Evolutionary conservation across 768 basidiomycete genomes (phyloP).

Genomic region (Pilatotrama ljubarskyi): DNA sequence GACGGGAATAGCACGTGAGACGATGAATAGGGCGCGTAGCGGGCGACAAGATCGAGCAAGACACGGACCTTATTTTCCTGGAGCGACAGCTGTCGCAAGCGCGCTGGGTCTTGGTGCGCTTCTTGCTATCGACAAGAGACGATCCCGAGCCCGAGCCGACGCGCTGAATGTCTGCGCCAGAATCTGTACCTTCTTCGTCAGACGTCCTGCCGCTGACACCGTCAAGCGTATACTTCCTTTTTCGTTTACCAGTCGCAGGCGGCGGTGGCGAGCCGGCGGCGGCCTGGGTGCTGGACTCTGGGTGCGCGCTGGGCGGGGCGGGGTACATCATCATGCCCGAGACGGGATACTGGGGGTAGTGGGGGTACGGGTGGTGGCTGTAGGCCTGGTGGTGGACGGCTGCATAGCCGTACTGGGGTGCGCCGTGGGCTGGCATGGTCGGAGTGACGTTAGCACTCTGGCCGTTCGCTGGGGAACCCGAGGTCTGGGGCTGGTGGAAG

Average conservation of each 20-base stretch:
- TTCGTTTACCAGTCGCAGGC: slow-evolving; percentile 55
- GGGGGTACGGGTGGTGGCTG: slow-evolving; percentile 46
- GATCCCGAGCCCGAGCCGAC: slow-evolving; percentile 26
- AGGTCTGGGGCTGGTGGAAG: slow-evolving; percentile 33
- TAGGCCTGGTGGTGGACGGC: slow-evolving; percentile 58
- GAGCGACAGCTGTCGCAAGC: slow-evolving; percentile 91
- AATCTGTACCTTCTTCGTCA: slow-evolving; percentile 57
- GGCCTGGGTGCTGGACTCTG: slow-evolving; percentile 34
- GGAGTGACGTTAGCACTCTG: slow-evolving; percentile 37
- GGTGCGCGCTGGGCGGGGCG: slow-evolving; percentile 39
- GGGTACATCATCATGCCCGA: slow-evolving; percentile 71
- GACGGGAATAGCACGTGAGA: not conserved
- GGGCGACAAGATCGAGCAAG: not conserved
- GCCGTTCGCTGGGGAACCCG: slow-evolving; percentile 40
- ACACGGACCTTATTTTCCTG: slow-evolving; percentile 76
- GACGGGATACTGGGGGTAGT: slow-evolving; percentile 55
- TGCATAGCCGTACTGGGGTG: slow-evolving; percentile 50
- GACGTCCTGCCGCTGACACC: slow-evolving; percentile 32
- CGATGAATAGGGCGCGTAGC: slow-evolving; percentile 11
- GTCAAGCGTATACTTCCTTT: slow-evolving; percentile 45
- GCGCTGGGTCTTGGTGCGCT: slow-evolving; percentile 89
- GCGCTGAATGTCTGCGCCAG: slow-evolving; percentile 43
- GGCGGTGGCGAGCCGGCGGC: slow-evolving; percentile 26
- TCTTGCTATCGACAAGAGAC: slow-evolving; percentile 59
- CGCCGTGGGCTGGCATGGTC: slow-evolving; percentile 39